phyloP scores from a whole-genome alignment of 129 eudicot species.

The Calendula officinalis region DNA sequence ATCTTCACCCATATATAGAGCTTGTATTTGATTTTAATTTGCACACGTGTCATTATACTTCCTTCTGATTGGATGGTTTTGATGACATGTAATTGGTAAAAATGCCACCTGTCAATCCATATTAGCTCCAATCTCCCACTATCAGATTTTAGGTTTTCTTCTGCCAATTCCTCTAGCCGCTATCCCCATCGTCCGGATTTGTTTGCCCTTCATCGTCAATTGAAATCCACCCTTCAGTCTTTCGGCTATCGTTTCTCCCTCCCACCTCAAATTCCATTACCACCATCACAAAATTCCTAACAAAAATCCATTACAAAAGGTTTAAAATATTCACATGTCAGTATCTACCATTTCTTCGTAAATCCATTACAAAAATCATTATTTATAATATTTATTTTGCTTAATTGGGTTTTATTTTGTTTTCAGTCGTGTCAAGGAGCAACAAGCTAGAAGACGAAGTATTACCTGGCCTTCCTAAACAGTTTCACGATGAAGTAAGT shows the following conservation, averaged over 20 bases:
- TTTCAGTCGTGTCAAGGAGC: constrained; percentile 50
- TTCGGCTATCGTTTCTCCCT: constrained; percentile 22
- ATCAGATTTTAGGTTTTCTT: too few relatives aligned
- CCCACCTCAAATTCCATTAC: constrained; percentile 15
- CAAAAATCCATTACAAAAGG: constrained; percentile 12
- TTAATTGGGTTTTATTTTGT: constrained; percentile 9
- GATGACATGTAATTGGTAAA: too few relatives aligned
- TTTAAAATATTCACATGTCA: constrained; percentile 26
- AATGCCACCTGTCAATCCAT: too few relatives aligned
- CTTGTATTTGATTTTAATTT: too few relatives aligned
- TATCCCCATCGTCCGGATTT: too few relatives aligned
- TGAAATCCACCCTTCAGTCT: too few relatives aligned
- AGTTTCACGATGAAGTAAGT: constrained; percentile 92
- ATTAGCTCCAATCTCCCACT: too few relatives aligned
- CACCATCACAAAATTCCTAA: constrained; percentile 8
- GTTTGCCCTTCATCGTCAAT: too few relatives aligned
- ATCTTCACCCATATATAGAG: too few relatives aligned
- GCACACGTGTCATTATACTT: too few relatives aligned
- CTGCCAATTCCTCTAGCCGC: too few relatives aligned
- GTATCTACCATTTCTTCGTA: background rate
- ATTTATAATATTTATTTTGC: background rate
- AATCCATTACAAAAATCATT: background rate
- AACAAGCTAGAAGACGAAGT: constrained; percentile 68
- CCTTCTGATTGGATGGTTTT: too few relatives aligned
- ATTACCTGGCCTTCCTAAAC: constrained; percentile 64